Base-by-base conservation (phyloP, 306 rosid species). In the Neltuma alba region DNA sequence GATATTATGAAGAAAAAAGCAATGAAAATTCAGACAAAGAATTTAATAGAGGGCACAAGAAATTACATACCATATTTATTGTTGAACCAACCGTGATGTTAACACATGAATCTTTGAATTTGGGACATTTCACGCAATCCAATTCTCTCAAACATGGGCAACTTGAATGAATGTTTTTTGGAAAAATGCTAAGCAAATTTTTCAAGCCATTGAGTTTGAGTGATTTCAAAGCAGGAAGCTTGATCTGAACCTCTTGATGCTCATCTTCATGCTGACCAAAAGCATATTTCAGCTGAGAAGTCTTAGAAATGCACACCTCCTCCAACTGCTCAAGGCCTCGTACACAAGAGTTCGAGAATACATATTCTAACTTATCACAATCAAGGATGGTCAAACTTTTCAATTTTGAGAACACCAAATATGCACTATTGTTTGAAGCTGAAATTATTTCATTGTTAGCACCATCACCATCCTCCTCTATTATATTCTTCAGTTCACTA, bases 141-240 rank as follows among this genome's bases (percentile, higher is more conserved):
- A 48, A 6, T 10, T 48, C 11, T 60, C 12, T n/a, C 33, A 72
- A 9, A 72, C 45, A 48, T n/a, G 76, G 76, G n/a, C 76, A 72
- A 5, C 30, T 48, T 52, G 31, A 5, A 34, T 20, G 18, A 20
- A 18, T 31, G 2, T 50, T 50, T 52, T 31, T 2, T 0, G 31
- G 30, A 28, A 14, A 50, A 9, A 72, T 50, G n/a, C 21, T 6
- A 1, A 18, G 5, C 7, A 30, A 37, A 50, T 50, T 72, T 20
- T 6, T 14, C 6, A 72, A 60, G 0, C 11, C 0, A 1, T 11
- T 0, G 0, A 72, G 64, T 31, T 0, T 0, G n/a, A 72, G n/a
- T 11, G 3, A 8, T 20, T 12, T 48, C 18, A 72, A 2, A 4
- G 3, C 5, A 18, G 63, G 76, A 52, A 72, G 30, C 31, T 3